These are phyloP conservation scores for Gossypium turneri DNA, from an alignment of 345 rosid species.

Conservation along the genomic window DNA sequence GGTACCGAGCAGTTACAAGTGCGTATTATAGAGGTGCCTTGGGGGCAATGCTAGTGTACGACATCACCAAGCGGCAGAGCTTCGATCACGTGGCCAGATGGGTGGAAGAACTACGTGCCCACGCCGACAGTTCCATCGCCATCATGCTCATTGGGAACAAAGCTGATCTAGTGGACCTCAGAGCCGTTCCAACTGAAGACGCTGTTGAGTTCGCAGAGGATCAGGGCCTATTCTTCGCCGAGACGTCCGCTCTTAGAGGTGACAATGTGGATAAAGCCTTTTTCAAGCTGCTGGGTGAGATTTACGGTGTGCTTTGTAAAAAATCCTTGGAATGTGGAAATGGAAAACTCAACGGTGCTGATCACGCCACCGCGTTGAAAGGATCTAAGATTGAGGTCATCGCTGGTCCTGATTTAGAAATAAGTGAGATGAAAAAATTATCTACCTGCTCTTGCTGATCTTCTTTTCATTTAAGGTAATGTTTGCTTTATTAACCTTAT, in stretches of 20 bases:
- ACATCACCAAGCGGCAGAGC: slow-evolving; percentile 54
- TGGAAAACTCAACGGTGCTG: slow-evolving; percentile 25
- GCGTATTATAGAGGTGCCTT: slow-evolving; percentile 75
- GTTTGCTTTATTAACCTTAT: not conserved
- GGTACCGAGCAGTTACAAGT: slow-evolving; percentile 83
- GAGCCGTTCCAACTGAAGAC: slow-evolving; percentile 68
- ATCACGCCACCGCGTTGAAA: slow-evolving; percentile 28
- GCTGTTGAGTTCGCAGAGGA: slow-evolving; percentile 81
- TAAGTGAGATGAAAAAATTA: slow-evolving; percentile 44
- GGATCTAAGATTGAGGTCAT: slow-evolving; percentile 67
- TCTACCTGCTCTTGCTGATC: slow-evolving; percentile 56
- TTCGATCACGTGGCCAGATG: slow-evolving; percentile 74
- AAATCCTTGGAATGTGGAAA: slow-evolving; percentile 39
- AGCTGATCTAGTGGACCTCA: slow-evolving; percentile 55
- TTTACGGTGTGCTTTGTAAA: slow-evolving; percentile 43
- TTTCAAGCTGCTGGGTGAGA: slow-evolving; percentile 56
- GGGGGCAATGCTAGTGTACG: slow-evolving; percentile 75
- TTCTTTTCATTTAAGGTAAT: not conserved
- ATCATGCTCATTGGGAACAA: slow-evolving; percentile 79
- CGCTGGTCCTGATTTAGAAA: slow-evolving; percentile 56
- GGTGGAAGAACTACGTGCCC: slow-evolving; percentile 71
- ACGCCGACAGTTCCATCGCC: slow-evolving; percentile 72
- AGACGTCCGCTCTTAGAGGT: slow-evolving; percentile 75
- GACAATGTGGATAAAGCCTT: slow-evolving; percentile 75
- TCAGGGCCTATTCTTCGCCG: slow-evolving; percentile 69